Percentiles rank a stretch among this genome's conserved stretches.
phyloP scores from a whole-genome alignment of 208 protist genomes.

The Angomonas deanei region DNA sequence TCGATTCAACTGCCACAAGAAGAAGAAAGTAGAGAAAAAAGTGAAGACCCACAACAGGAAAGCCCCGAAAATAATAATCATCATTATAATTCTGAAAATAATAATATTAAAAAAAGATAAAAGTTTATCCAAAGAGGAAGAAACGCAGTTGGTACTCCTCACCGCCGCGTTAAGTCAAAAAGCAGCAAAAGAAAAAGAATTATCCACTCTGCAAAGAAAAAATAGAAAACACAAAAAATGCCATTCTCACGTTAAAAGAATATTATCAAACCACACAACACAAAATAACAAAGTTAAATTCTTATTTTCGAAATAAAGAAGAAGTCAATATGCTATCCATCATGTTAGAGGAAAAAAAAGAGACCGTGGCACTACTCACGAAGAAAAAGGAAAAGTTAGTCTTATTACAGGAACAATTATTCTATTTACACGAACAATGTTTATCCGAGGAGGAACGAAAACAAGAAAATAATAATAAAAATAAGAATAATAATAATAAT shows the following conservation, averaged over 20 bases:
- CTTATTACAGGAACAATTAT: not conserved
- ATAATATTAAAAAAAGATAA: too few species aligned
- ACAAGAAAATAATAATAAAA: not conserved
- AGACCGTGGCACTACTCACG: not conserved
- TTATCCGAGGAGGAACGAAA: not conserved
- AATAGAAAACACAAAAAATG: too few species aligned
- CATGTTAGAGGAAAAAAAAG: not conserved
- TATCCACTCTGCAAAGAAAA: not conserved
- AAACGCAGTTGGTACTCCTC: not conserved
- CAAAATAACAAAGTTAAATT: not conserved
- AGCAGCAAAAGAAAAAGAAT: not conserved
- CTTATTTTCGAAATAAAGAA: not conserved
- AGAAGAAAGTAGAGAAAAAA: too few species aligned
- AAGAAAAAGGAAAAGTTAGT: not conserved
- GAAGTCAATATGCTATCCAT: not conserved
- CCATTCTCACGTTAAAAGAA: not conserved
- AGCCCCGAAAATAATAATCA: not conserved
- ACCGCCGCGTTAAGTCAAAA: not conserved
- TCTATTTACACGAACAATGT: not conserved
- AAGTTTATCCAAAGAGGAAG: not conserved
- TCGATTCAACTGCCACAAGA: not conserved
- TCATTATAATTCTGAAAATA: not conserved
- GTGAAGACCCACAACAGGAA: too few species aligned
- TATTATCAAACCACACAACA: not conserved
- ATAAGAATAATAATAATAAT: constrained; percentile 7